Evolutionary conservation across 495 filamentous ascomycete genomes (phyloP).

Genomic region (Parmelia sp.): DNA sequence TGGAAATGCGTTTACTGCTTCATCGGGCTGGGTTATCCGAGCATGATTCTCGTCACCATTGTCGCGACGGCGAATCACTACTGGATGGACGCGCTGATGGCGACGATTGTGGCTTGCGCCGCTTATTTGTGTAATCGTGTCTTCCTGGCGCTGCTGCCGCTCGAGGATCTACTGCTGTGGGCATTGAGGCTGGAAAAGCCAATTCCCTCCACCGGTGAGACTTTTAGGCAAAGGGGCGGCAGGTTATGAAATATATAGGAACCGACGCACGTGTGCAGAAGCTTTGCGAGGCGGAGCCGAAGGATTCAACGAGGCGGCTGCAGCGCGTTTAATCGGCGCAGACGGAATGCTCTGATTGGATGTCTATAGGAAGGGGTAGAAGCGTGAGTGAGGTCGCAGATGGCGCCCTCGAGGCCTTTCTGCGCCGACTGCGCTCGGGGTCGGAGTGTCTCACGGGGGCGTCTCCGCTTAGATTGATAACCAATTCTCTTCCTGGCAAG

Average conservation of each 20-base stretch:
- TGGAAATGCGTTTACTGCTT: conserved; percentile 41
- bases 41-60: conserved; percentile 54
- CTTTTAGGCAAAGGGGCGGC: conserved; percentile 25
- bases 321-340: not conserved
- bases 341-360: not conserved
- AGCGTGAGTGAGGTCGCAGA: not conserved
- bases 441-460: not conserved
- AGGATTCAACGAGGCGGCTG: not conserved
- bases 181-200: conserved; percentile 52
- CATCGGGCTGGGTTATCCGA: conserved; percentile 50
- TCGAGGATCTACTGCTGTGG: conserved; percentile 53
- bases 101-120: conserved; percentile 43
- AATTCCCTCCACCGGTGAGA: conserved; percentile 47
- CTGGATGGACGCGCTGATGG: conserved; percentile 52
- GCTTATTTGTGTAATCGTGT: conserved; percentile 47
- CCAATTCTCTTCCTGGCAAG: not conserved
- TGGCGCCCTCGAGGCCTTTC: not conserved
- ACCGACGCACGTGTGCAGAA: not conserved
- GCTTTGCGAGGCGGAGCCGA: not conserved
- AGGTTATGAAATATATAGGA: not conserved
- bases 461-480: not conserved
- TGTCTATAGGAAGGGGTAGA: not conserved
- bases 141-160: conserved; percentile 48
- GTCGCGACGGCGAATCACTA: conserved; percentile 64
- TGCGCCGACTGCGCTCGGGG: not conserved